Conservation (phyloP, 2,329 filamentous ascomycete genomes). For the Thielaviopsis ethacetica region DNA sequence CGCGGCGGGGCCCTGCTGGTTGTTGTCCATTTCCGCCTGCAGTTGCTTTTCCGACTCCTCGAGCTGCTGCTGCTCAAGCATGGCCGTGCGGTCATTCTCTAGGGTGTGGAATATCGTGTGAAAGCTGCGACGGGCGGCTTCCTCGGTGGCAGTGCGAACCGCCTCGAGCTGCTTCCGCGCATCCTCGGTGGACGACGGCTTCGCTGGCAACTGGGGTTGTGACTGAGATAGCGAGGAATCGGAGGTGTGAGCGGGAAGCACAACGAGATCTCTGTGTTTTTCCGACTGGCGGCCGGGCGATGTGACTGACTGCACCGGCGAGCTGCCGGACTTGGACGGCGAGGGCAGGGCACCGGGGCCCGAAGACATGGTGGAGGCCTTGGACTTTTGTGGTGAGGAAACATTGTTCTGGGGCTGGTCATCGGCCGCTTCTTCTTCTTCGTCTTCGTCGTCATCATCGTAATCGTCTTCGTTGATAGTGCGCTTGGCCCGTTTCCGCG, state of each 20-base stretch:
- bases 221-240: constrained; percentile 1
- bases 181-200: constrained; percentile 62
- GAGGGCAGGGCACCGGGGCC: constrained; percentile 45
- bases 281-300: constrained; percentile 27
- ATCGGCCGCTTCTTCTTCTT: constrained; percentile 45
- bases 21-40: constrained; percentile 80
- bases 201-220: constrained; percentile 17
- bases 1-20: constrained; percentile 32
- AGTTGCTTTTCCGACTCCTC: constrained; percentile 94
- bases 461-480: constrained; percentile 75
- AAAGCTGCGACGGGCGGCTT: constrained; percentile 77
- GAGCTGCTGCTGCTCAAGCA: constrained; percentile 92
- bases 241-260: constrained; percentile 2
- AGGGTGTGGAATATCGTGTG: constrained; percentile 89
- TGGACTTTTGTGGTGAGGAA: constrained; percentile 34
- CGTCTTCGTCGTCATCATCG: constrained; percentile 68
- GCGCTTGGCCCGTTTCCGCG: constrained; percentile 58
- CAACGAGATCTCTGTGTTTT: constrained; percentile 10
- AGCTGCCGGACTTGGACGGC: constrained; percentile 54
- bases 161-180: constrained; percentile 87
- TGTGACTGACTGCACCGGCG: constrained; percentile 43
- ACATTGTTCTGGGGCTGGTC: constrained; percentile 16
- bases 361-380: constrained; percentile 25
- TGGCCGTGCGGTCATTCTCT: constrained; percentile 86
- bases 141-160: constrained; percentile 77